These are phyloP conservation scores for Aspergillus intermedius DNA, from an alignment of 2,329 filamentous ascomycete species.

Conservation along the genomic window DNA sequence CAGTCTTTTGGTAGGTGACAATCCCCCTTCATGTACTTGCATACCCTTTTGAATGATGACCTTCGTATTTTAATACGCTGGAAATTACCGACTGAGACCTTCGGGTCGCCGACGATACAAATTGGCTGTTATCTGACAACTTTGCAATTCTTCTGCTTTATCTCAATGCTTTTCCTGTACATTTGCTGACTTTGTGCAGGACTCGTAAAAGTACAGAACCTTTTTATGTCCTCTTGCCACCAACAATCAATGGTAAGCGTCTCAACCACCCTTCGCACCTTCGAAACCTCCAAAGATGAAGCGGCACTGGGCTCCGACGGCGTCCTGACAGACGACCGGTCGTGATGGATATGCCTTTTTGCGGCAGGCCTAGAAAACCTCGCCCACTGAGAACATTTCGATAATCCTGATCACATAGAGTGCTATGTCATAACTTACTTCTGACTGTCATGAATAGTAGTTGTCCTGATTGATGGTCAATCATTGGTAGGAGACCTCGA, in stretches of 20 bases:
- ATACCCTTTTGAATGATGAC: constrained; percentile 51
- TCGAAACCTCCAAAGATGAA: constrained; percentile 31
- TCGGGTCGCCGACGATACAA: constrained; percentile 65
- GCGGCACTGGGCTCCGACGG: constrained; percentile 94
- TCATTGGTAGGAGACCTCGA: no score
- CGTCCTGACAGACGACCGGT: constrained; percentile 45
- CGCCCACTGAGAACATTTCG: constrained; percentile 71
- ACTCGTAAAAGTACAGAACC: not conserved
- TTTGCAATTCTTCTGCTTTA: not conserved
- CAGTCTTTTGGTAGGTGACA: constrained; percentile 18
- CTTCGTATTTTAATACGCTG: constrained; percentile 61
- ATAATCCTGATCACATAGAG: constrained; percentile 10
- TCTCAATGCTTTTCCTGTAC: not conserved
- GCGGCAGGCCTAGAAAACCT: constrained; percentile 99
- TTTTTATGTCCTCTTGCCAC: no score
- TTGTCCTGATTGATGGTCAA: not conserved
- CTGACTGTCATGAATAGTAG: constrained; percentile 19
- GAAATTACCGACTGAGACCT: constrained; percentile 92
- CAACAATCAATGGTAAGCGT: constrained; percentile 18
- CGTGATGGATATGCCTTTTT: constrained; percentile 83
- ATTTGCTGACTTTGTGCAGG: not conserved
- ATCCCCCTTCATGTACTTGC: constrained; percentile 28
- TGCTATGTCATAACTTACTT: constrained; percentile 13
- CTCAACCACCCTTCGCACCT: constrained; percentile 1
- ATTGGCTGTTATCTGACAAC: constrained; percentile 51